Base-by-base conservation (phyloP, 2,329 filamentous ascomycete species). In the Biscogniauxia sp. region DNA sequence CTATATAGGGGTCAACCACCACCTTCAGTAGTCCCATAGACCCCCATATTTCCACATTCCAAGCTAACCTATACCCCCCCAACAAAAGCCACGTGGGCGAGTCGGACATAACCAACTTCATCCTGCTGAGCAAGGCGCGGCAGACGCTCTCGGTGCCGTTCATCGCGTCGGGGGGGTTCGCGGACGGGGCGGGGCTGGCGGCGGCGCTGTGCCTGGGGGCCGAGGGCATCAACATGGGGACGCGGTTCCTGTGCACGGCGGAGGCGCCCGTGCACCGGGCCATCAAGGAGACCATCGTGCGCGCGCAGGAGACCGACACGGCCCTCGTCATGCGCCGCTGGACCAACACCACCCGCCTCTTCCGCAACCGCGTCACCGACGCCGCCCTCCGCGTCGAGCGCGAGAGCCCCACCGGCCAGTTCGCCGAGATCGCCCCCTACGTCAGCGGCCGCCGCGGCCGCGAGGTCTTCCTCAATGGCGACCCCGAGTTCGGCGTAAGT, bases 171-270 rank as follows among this genome's bases (percentile, higher is more conserved):
- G 95, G 95, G 59, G 95, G 95, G 1, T 98, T 99, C 73, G 94
- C 93, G 13, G 95, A 99, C 74, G 95, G 95, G 0, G 87, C 96
- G 71, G 95, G 95, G 3, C 84, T 99, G 20, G 95, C 95, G 0
- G 95, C 94, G 1, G 95, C 95, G 7, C 81, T 99, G 68, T 89
- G 89, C 50, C 84, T 99, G 13, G 95, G 95, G 41, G 95, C 95
- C 0, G 91, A 92, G 75, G 95, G 95, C 64, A 88, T 98, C 79
- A 99, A 99, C 79, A 99, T 99, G 95, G 95, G 95, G 60, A 99
- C 95, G 9, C 84, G 95, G 51, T 99, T 98, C 81, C 96, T 99
- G 91, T 94, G 90, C 80, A 98, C 95, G 0, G 82, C 94, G 52
- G 95, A 98, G 78, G 88, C 93, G 17, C 95, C 95, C 0, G 91